Percentiles rank a stretch among this genome's conserved stretches.
phyloP scores from a whole-genome alignment of 2,329 filamentous ascomycete species.

The Zasmidium citrigriseum region DNA sequence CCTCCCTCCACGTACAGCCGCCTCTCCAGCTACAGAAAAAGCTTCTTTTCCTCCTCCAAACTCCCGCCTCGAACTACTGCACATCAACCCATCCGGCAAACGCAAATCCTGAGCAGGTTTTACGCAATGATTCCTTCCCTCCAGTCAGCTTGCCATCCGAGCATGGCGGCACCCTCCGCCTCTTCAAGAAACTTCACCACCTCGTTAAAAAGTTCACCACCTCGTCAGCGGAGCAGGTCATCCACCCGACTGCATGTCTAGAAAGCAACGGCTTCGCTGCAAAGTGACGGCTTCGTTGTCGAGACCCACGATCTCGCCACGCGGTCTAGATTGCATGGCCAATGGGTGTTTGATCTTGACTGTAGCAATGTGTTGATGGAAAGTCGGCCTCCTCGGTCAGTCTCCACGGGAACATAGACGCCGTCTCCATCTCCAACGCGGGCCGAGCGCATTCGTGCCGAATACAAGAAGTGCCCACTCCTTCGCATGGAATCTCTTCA shows the following conservation, averaged over 20 bases:
- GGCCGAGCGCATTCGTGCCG: too few relatives aligned
- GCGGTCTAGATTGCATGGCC: background rate
- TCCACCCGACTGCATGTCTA: too few relatives aligned
- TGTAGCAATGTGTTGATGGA: background rate
- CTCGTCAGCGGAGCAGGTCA: background rate
- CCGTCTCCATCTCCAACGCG: too few relatives aligned
- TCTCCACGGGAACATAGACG: background rate
- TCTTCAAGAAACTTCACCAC: background rate
- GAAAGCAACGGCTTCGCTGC: too few relatives aligned
- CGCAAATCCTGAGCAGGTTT: background rate
- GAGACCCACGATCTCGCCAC: background rate
- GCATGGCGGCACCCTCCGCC: background rate
- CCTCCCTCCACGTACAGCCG: too few relatives aligned
- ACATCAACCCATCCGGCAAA: background rate
- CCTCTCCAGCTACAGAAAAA: background rate
- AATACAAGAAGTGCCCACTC: too few relatives aligned
- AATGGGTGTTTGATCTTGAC: background rate
- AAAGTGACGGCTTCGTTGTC: background rate
- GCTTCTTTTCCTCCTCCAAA: background rate
- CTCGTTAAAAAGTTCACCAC: background rate
- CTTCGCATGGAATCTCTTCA: too few relatives aligned
- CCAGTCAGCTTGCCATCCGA: background rate
- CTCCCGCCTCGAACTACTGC: background rate
- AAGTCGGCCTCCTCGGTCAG: background rate
- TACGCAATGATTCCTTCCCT: background rate